A percentile compares a stretch with the other conserved stretches of the same genome.
These are phyloP conservation scores for Colletotrichum tofieldiae DNA, from an alignment of 2,329 filamentous ascomycete genomes.

Conservation along the genomic window DNA sequence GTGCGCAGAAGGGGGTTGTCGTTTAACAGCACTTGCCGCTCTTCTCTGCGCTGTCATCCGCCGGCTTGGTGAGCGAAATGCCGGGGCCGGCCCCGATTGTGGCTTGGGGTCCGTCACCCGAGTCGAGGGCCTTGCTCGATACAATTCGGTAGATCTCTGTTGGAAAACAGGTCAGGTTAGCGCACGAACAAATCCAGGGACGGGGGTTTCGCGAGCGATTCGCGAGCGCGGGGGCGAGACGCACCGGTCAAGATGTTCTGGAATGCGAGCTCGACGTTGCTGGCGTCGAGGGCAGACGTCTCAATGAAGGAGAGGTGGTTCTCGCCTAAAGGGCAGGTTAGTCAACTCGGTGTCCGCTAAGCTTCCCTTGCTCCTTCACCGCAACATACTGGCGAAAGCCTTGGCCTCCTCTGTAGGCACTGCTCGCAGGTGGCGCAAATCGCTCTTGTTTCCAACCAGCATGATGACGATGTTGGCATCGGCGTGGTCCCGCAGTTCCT, in stretches of 20 bases:
- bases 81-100: constrained; percentile 85
- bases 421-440: constrained; percentile 98
- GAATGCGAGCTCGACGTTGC: constrained; percentile 99
- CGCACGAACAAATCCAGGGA: background rate
- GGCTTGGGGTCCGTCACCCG: constrained; percentile 85
- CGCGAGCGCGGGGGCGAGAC: constrained; percentile 48
- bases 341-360: constrained; percentile 13
- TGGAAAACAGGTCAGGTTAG: constrained; percentile 27
- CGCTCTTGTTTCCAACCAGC: constrained; percentile 99
- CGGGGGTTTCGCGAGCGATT: constrained; percentile 24
- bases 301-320: constrained; percentile 99
- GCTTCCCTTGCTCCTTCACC: constrained; percentile 38
- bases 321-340: constrained; percentile 75
- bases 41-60: constrained; percentile 83
- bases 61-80: constrained; percentile 89
- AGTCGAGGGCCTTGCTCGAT: constrained; percentile 96
- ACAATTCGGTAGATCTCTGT: constrained; percentile 99
- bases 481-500: constrained; percentile 97
- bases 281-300: constrained; percentile 97
- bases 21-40: constrained; percentile 85
- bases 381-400: constrained; percentile 87
- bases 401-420: constrained; percentile 99
- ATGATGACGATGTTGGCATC: constrained; percentile 99
- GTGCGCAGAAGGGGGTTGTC: constrained; percentile 9
- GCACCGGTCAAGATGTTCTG: constrained; percentile 99